Evolutionary conservation across 192 early-diverging fungal genomes (phyloP), one percentile per base, ranked within the genome.

Genomic region (Coemansia sp.): DNA sequence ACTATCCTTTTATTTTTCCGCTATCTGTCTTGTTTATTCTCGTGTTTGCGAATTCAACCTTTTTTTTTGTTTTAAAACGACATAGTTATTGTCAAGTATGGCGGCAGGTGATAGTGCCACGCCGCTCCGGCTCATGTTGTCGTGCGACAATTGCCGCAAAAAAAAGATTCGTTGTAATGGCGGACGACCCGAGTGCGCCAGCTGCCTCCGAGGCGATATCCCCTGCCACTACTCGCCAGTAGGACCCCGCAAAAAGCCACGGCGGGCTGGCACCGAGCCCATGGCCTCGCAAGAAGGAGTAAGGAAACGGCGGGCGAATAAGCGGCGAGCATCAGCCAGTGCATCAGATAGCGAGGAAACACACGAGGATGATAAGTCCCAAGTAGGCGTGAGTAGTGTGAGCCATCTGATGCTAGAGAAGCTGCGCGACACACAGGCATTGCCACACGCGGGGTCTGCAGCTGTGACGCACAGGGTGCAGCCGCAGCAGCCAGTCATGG

Each of bases 151-250:
- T 44, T 81, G 79, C 65, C 63, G 79, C 20, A 57, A 40, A 49
- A 76, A 73, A 46, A 81, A 81, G 34, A 73, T 76, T 64, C 79
- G 79, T 22, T 81, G 79, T 68, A 76, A 76, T 63, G 79, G 79
- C 47, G 69, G 49, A 15, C 72, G 73, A 20, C 79, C 79, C 4
- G 34, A 39, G 18, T 81, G 79, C 65, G 10, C 46, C 36, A 76
- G 70, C 68, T 81, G 79, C 69, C 20, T 46, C 40, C 63, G 64
- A 22, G 60, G 34, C 60, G 36, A 27, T n/a, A 46, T 50, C 3
- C 41, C 33, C 3, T 83, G 81, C 60, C 69, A 76, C 39, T 79
- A 79, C 55, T 81, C 79, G 68, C 79, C 74, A 6, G 81, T 83
- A 5, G 81, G 81, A 6, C 81, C 76, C 13, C 73, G 81, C 39